Evolutionary conservation across 768 basidiomycete species (phyloP), one percentile per base, ranked within the genome.

Genomic region (Pholiota conissans): DNA sequence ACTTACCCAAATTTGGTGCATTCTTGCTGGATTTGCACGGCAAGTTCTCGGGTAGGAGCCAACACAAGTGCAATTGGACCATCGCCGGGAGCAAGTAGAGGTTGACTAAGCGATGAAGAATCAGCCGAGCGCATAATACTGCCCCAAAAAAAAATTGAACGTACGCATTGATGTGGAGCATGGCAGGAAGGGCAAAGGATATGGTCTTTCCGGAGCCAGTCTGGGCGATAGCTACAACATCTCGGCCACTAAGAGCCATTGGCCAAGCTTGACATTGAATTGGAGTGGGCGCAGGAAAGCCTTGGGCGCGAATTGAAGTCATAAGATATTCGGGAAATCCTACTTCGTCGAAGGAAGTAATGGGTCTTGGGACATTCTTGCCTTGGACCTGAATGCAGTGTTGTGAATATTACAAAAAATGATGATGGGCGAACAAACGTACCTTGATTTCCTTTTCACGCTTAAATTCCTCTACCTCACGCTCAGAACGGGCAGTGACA

Each of bases 261-360:
- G 97, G 97, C 97, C 97, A 99, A 16, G 95, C 91, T 72, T 99
- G 97, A 69, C 96, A 97, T 70, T 99, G 97, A 68, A 99, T 98
- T 49, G 97, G 89, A 6, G 96, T 95, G 0, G 97, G 97, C 1
- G 82, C 71, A 27, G 85, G 73, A 76, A 99, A 99, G 29, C 97
- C 97, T 76, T 97, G 94, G 9, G 93, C 91, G 58, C 84, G 89
- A 72, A 99, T 95, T 50, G 96, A 92, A 52, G 84, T 76, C 87
- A 98, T 87, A 59, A 99, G 84, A 74, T 98, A 98, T 65, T 96
- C 93, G 9, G 97, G 97, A 76, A 98, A 98, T 49, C 90, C 95
- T 65, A 86, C 86, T 76, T 99, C 96, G 54, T 98, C 95, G 70
- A 99, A 99, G 37, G 85, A 82, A 50, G 87, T 85, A 56, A 98